phyloP scores from a whole-genome alignment of 1,284 basidiomycete genomes.

The Apiotrichum siamense region DNA sequence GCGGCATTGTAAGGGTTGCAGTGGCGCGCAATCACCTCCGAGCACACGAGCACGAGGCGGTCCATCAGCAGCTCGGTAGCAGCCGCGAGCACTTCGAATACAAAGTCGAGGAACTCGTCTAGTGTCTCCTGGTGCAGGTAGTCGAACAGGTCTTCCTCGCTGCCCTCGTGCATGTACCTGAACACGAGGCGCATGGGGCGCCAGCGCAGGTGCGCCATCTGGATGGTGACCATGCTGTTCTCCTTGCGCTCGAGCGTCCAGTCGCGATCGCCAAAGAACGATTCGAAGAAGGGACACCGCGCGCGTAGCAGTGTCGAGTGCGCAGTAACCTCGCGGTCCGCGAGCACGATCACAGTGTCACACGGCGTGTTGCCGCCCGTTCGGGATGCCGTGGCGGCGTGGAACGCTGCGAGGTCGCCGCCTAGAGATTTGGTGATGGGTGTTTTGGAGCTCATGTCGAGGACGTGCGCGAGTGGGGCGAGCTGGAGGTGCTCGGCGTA shows the following conservation, averaged over 20 bases:
- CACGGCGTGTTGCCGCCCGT: too few species aligned
- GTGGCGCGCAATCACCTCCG: conserved; percentile 63
- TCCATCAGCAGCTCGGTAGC: conserved; percentile 90
- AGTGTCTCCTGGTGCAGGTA: conserved; percentile 60
- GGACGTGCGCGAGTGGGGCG: conserved; percentile 32
- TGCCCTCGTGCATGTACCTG: conserved; percentile 71
- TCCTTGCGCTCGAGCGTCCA: conserved; percentile 67
- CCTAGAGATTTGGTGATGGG: conserved; percentile 33
- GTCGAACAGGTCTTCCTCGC: conserved; percentile 67
- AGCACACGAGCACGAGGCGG: conserved; percentile 76
- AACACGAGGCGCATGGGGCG: conserved; percentile 71
- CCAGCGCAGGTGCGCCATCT: conserved; percentile 71
- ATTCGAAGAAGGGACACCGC: conserved; percentile 76
- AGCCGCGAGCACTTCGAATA: conserved; percentile 78
- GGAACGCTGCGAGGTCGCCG: conserved; percentile 41
- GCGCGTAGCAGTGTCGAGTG: conserved; percentile 74
- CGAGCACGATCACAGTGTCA: conserved; percentile 71
- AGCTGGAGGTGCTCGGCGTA: conserved; percentile 55
- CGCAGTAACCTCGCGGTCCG: conserved; percentile 61
- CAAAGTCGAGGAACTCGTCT: conserved; percentile 77
- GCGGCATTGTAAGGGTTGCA: conserved; percentile 72
- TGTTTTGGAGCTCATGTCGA: conserved; percentile 38
- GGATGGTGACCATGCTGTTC: conserved; percentile 54
- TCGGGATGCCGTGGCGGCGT: conserved; percentile 46
- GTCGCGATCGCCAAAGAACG: conserved; percentile 75